Evolutionary conservation across 2,329 filamentous ascomycete species (phyloP), one percentile per base, ranked within the genome.

Genomic region (Volutella citrinella): DNA sequence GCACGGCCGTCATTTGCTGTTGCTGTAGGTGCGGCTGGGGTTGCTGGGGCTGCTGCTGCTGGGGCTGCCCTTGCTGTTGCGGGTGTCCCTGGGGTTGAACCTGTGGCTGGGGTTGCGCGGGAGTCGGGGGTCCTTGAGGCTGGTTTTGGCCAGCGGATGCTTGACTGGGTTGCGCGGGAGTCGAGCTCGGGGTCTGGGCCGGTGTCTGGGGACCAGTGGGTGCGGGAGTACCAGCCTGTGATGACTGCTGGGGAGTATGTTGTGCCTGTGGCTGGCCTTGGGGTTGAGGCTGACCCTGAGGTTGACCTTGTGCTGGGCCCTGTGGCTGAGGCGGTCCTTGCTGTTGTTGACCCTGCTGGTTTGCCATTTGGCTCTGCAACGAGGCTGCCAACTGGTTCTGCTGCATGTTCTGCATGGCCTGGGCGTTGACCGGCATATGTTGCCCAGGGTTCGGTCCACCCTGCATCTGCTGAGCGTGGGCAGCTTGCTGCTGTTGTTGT

Each of bases 371-470:
- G 23, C 45, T 50, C 31, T 57, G 56, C 16, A 50, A 42, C 20
- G 38, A 41, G 9, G 59, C 55, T 19, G 60, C 64, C 26, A 66
- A 54, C 27, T 65, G 64, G 9, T 57, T 63, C 38, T 67, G 64
- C 34, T 70, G 69, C 40, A 72, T 57, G 27, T 51, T 60, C 31
- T 63, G 64, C 40, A 74, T 56, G 34, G 64, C 65, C 40, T 72
- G 71, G 5, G 67, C 59, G 21, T 61, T 70, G 61, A 76, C 71
- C 34, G 62, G 67, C 49, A 66, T 65, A 17, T 59, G 64, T 42
- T 77, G 74, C 14, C 66, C 68, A 16, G 61, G 67, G 38, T 66
- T 63, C 16, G 63, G 64, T 6, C 53, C 65, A 38, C 58, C 64
- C 38, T 64, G 63, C 55, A 60, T 63, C 49, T 63, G 56, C 42